Conservation (phyloP, 129 eudicot genomes). For the Cynara cardunculus region DNA sequence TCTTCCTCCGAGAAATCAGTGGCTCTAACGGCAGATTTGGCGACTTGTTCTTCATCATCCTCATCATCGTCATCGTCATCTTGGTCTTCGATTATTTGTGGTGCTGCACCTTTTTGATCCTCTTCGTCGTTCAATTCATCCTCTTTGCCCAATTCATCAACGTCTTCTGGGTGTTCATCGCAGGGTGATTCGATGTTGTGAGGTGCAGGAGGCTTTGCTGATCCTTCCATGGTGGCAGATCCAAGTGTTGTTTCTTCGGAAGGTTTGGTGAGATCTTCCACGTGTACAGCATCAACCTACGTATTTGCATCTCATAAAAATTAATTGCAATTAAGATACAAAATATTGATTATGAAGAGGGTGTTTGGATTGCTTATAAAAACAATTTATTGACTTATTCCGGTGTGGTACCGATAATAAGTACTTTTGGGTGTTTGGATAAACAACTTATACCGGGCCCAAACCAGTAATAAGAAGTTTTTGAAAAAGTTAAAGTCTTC, state of each 20-base stretch:
- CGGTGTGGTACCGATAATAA: too few relatives aligned
- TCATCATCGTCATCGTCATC: constrained; percentile 28
- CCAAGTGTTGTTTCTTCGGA: constrained; percentile 25
- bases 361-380: too few relatives aligned
- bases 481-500: too few relatives aligned
- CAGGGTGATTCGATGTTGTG: constrained; percentile 25
- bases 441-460: too few relatives aligned
- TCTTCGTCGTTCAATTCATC: constrained; percentile 18
- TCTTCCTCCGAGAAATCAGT: constrained; percentile 31
- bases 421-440: too few relatives aligned
- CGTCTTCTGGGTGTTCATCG: constrained; percentile 24
- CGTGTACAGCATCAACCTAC: constrained; percentile 27
- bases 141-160: constrained; percentile 25
- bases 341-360: too few relatives aligned
- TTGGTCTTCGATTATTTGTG: constrained; percentile 26
- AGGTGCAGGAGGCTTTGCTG: constrained; percentile 22
- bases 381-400: too few relatives aligned
- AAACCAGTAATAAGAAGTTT: too few relatives aligned
- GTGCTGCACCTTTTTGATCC: constrained; percentile 5
- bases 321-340: background rate
- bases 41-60: constrained; percentile 3
- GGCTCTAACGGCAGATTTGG: constrained; percentile 14
- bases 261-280: constrained; percentile 28
- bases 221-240: constrained; percentile 21
- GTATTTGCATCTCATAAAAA: constrained; percentile 5